A percentile compares a stretch with the other conserved stretches of the same genome.
Evolutionary conservation across 139 green algal species (phyloP).

Genomic region (Tetratostichococcus sp.): DNA sequence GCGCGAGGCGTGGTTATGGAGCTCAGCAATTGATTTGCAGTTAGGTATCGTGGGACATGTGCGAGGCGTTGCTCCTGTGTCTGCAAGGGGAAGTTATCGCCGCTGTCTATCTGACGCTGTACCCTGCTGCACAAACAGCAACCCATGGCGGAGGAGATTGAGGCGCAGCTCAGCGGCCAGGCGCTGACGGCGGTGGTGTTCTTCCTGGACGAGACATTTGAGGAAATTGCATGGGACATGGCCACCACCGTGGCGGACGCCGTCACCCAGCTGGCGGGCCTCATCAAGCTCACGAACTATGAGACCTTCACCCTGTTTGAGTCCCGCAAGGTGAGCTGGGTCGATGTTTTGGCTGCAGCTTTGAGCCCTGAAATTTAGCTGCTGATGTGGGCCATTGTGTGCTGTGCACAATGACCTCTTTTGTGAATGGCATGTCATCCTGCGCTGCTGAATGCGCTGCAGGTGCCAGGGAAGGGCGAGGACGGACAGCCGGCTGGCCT

Average conservation of each 20-base stretch:
- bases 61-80: too few relatives aligned
- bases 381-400: too few relatives aligned
- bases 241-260: conserved; percentile 86
- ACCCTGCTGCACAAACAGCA: conserved; percentile 31
- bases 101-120: too few relatives aligned
- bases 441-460: background rate
- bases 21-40: too few relatives aligned
- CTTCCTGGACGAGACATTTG: conserved; percentile 96
- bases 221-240: conserved; percentile 89
- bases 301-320: conserved; percentile 95
- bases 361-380: too few relatives aligned
- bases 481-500: conserved; percentile 10
- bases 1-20: too few relatives aligned
- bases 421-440: background rate
- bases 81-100: too few relatives aligned
- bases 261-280: conserved; percentile 74
- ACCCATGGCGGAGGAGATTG: conserved; percentile 84
- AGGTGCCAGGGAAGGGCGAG: conserved; percentile 31
- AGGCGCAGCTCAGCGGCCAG: conserved; percentile 61
- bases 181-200: conserved; percentile 80
- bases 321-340: conserved; percentile 34
- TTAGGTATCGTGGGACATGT: too few relatives aligned
- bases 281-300: conserved; percentile 92
- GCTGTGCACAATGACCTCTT: too few relatives aligned
- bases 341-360: too few relatives aligned